Evolutionary conservation across 2,329 filamentous ascomycete genomes (phyloP).

Genomic region (Daldinia eschscholtzii): DNA sequence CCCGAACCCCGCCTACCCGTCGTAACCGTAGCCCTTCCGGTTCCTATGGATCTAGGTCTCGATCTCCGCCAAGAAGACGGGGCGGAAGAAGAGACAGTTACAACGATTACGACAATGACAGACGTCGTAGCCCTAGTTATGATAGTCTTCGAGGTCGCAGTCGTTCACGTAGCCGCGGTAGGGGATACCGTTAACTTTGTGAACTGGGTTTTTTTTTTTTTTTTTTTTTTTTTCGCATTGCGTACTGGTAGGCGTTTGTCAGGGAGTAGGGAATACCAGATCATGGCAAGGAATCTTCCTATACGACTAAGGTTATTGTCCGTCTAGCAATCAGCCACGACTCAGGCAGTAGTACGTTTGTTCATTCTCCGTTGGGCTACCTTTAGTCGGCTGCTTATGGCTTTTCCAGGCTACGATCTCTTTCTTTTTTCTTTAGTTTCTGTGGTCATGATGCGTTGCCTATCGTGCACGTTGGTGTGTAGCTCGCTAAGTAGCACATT

Average conservation of each 20-base stretch:
- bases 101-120: conserved; percentile 52
- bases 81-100: conserved; percentile 52
- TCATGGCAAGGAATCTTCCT: conserved; percentile 9
- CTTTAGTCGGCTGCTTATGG: conserved; percentile 26
- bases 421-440: neutral
- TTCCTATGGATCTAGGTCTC: conserved; percentile 53
- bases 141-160: conserved; percentile 59
- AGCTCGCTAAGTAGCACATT: conserved; percentile 9
- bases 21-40: conserved; percentile 52
- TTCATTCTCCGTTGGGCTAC: conserved; percentile 11
- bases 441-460: neutral
- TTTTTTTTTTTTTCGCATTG: conserved; percentile 1
- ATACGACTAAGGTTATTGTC: neutral
- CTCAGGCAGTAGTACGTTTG: conserved; percentile 28
- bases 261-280: conserved; percentile 19
- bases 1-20: conserved; percentile 55
- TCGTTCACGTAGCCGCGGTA: conserved; percentile 57
- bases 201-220: neutral
- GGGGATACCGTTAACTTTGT: conserved; percentile 52
- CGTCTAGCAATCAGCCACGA: neutral
- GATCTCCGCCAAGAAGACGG: conserved; percentile 52
- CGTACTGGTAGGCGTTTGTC: conserved; percentile 20
- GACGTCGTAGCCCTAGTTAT: conserved; percentile 63
- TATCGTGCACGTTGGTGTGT: neutral
- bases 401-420: conserved; percentile 19